These are phyloP conservation scores for Fusarium citri DNA, from an alignment of 2,329 filamentous ascomycete genomes.

Conservation along the genomic window DNA sequence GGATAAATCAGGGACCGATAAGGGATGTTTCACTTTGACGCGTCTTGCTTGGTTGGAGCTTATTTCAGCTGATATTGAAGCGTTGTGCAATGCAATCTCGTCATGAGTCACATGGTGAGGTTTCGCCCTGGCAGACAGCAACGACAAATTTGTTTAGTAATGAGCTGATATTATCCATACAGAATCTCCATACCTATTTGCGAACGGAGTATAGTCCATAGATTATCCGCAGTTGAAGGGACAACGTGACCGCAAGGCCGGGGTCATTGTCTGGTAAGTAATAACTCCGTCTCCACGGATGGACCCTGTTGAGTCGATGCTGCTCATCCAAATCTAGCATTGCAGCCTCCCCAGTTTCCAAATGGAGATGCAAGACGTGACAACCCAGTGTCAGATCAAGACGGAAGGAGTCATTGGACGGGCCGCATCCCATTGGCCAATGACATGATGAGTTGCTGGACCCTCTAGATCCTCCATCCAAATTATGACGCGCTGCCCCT, in stretches of 20 bases:
- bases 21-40: conserved; percentile 29
- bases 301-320: conserved; percentile 15
- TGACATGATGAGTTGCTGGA: conserved; percentile 8
- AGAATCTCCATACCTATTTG: background rate
- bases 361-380: conserved; percentile 35
- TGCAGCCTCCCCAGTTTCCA: conserved; percentile 31
- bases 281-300: conserved; percentile 27
- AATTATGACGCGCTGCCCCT: conserved; percentile 27
- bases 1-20: conserved; percentile 24
- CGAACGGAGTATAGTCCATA: background rate
- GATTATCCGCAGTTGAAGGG: conserved; percentile 14
- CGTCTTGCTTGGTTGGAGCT: conserved; percentile 19
- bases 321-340: conserved; percentile 29
- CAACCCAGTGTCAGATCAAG: conserved; percentile 37
- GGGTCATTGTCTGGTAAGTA: conserved; percentile 15
- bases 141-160: conserved; percentile 2
- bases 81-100: conserved; percentile 14
- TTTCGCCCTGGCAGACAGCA: conserved; percentile 27
- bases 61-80: conserved; percentile 11
- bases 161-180: background rate
- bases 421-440: conserved; percentile 36
- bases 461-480: conserved; percentile 22
- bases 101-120: conserved; percentile 31
- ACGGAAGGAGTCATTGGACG: conserved; percentile 21
- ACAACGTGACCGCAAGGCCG: conserved; percentile 28